These are phyloP conservation scores for Berberis thunbergii DNA, from an alignment of 164 flowering plant species.

Conservation along the genomic window DNA sequence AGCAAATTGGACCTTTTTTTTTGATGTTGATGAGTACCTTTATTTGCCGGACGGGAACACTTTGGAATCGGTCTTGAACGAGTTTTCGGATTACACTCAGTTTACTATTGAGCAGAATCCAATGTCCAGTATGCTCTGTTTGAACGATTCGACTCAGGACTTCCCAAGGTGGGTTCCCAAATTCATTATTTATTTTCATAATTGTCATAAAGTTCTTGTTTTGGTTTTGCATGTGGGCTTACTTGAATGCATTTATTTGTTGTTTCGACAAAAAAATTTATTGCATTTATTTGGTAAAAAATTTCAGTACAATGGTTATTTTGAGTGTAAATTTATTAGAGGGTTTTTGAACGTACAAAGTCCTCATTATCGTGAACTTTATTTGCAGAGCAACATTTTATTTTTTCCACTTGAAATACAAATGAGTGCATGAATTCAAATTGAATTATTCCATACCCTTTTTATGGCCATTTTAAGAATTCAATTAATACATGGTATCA, in stretches of 20 bases:
- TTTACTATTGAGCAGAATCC: constrained; percentile 71
- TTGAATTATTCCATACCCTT: no score
- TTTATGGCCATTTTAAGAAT: no score
- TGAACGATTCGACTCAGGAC: constrained; percentile 30
- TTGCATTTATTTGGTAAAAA: neutral
- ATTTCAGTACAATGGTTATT: no score
- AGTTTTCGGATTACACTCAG: constrained; percentile 42
- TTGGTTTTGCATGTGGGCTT: neutral
- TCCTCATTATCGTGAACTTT: no score
- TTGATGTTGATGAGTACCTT: constrained; percentile 66
- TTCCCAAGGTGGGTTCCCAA: constrained; percentile 19
- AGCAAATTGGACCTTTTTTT: constrained; percentile 64
- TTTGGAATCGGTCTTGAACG: constrained; percentile 35
- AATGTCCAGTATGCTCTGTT: constrained; percentile 51
- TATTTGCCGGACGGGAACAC: constrained; percentile 37
- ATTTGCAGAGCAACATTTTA: no score
- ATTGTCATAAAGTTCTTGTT: neutral
- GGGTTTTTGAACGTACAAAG: no score
- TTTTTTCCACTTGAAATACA: no score
- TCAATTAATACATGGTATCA: no score
- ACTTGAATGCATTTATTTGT: neutral
- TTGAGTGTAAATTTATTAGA: no score
- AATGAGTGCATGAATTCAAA: no score
- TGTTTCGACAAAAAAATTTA: neutral
- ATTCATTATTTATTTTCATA: neutral